Evolutionary conservation across 805 yeast species (phyloP), one percentile per base, ranked within the genome.

Genomic region (Lipomyces mesembrius): DNA sequence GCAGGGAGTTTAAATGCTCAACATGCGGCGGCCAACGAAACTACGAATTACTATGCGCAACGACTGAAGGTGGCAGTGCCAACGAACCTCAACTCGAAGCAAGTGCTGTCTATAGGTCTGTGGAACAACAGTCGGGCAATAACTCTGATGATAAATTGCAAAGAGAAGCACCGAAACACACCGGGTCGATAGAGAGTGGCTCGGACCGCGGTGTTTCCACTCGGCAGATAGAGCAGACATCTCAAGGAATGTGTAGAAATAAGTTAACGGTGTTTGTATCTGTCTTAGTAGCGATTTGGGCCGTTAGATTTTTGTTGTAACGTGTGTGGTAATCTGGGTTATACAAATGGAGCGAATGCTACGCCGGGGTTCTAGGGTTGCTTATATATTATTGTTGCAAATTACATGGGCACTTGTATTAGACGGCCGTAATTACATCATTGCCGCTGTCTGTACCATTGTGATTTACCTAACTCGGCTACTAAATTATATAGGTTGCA

Each of bases 1-100:
- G 71, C 20, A 37, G 61, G 20, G 32, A 52, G 20, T 65, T 60
- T 39, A 52, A 20, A 8, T 64, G 62, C 56, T 32, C 54, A 37
- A 32, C 58, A 2, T 66, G 66, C 25, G 60, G 69, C 59, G 39
- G 37, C 1, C 37, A 25, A n/a, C 37, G 52, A 22, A 65, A 64
- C 49, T 68, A 67, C 11, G 57, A 3, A 17, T 37, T 65, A 37
- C 58, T 62, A 9, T 43, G 22, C 20, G 49, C 49, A 6, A 43
- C 49, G 20, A 43, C 49, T 43, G 49, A 20, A 32, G 37, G 37
- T 53, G 57, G 37, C 8, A 53, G 37, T 53, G 8, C 34, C 37
- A 32, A 53, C n/a, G 37, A 29, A 53, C 57, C 57, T 53, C 57
- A 20, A 20, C 57, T 53, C 49, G 20, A 43, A 43, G 22, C 49